These are phyloP conservation scores for Sclerotinia sclerotiorum DNA, from an alignment of 2,329 filamentous ascomycete species.

Conservation along the genomic window DNA sequence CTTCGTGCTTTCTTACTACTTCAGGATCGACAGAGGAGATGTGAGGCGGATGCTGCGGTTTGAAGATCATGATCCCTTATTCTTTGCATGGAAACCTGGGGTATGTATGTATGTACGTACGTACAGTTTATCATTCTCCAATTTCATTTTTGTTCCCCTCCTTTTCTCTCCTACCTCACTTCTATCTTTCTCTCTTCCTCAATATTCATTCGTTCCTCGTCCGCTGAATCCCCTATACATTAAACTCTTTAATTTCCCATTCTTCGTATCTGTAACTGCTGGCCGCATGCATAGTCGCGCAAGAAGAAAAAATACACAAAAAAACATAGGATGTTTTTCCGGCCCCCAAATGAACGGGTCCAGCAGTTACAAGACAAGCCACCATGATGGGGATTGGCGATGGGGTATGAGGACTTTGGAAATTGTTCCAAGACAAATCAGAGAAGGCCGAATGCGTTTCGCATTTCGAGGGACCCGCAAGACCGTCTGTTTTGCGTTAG, in stretches of 20 bases:
- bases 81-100: slow-evolving; percentile 4
- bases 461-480: not conserved
- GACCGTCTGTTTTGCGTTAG: not conserved
- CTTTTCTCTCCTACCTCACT: not conserved
- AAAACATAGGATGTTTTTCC: not conserved
- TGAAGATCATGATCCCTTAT: slow-evolving; percentile 13
- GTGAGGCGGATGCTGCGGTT: not conserved
- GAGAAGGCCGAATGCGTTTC: not conserved
- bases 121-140: too few relatives aligned
- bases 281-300: slow-evolving; percentile 11
- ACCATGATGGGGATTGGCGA: not conserved
- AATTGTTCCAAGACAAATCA: slow-evolving; percentile 22
- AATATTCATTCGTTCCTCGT: not conserved
- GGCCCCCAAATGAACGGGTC: not conserved
- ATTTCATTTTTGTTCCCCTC: not conserved
- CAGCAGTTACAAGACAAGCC: slow-evolving; percentile 15
- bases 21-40: not conserved
- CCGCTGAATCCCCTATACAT: not conserved
- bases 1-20: not conserved
- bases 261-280: slow-evolving; percentile 14
- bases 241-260: slow-evolving; percentile 2
- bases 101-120: not conserved
- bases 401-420: not conserved
- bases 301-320: not conserved
- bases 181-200: not conserved